Evolutionary conservation across 176 grass and related monocot genomes (phyloP).

Genomic region (Leersia perrieri): DNA sequence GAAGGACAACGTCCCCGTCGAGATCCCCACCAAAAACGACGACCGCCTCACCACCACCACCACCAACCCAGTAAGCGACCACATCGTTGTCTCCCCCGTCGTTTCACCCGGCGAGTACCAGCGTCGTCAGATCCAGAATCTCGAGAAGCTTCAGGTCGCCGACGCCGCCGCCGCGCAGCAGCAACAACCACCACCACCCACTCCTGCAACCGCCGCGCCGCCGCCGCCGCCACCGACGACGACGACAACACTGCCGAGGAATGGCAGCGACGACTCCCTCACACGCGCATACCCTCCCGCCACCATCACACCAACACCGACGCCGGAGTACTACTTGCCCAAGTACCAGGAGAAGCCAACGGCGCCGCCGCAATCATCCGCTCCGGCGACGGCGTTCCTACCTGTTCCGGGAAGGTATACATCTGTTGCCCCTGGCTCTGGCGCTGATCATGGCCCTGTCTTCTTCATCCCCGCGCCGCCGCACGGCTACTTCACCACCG

Average conservation of each 20-base stretch:
- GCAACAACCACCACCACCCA: conserved; percentile 22
- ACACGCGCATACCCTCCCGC: conserved; percentile 48
- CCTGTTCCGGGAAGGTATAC: conserved; percentile 44
- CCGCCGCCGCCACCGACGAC: background rate
- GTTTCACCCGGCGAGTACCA: conserved; percentile 57
- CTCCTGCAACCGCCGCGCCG: background rate
- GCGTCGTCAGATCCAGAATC: conserved; percentile 67
- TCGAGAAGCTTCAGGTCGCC: conserved; percentile 65
- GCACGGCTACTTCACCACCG: conserved; percentile 59
- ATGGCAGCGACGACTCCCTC: conserved; percentile 71
- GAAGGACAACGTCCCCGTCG: conserved; percentile 48
- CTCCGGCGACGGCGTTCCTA: conserved; percentile 45
- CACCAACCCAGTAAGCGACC: conserved; percentile 26
- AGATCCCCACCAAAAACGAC: conserved; percentile 50
- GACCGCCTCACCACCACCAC: conserved; percentile 39
- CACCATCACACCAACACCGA: conserved; percentile 10
- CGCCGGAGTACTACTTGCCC: conserved; percentile 48
- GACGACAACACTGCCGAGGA: conserved; percentile 53
- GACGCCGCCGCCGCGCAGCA: conserved; percentile 42
- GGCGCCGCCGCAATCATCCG: conserved; percentile 25
- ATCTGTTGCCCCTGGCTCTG: conserved; percentile 52
- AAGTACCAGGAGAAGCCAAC: conserved; percentile 63
- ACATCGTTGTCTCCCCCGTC: conserved; percentile 28
- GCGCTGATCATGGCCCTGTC: conserved; percentile 46
- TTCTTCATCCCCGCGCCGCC: conserved; percentile 59